Percentiles rank a stretch among this genome's conserved stretches.
phyloP scores from a whole-genome alignment of 2,329 filamentous ascomycete genomes.

The Fusarium xylarioides region DNA sequence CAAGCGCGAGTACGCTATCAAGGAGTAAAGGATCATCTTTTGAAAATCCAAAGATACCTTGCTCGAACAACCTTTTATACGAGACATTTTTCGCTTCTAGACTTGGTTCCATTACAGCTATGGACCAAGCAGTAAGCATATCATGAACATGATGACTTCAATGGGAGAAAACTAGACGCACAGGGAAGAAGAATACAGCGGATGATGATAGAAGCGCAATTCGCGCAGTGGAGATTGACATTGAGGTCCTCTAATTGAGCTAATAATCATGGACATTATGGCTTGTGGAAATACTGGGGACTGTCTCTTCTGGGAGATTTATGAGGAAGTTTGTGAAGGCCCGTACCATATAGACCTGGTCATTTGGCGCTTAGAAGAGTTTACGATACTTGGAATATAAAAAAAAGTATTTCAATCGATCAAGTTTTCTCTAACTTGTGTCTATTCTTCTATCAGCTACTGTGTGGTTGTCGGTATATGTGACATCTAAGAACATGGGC shows the following conservation, averaged over 20 bases:
- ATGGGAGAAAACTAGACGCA: conserved; percentile 40
- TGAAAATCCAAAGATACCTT: conserved; percentile 17
- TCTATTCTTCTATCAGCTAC: conserved; percentile 6
- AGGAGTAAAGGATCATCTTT: conserved; percentile 63
- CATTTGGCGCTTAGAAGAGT: conserved; percentile 32
- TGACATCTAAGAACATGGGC: neutral
- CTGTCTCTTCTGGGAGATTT: conserved; percentile 30
- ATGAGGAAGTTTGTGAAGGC: conserved; percentile 31
- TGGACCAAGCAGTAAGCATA: conserved; percentile 25
- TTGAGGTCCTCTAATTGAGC: conserved; percentile 41
- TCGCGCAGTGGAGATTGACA: conserved; percentile 27
- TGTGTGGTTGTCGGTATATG: neutral
- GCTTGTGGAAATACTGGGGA: conserved; percentile 41
- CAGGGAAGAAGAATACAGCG: conserved; percentile 37
- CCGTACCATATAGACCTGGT: conserved; percentile 36
- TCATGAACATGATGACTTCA: conserved; percentile 37
- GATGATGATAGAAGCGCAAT: conserved; percentile 40
- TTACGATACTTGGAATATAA: conserved; percentile 34
- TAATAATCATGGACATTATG: conserved; percentile 14
- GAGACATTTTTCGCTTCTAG: conserved; percentile 26
- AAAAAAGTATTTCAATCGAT: conserved; percentile 29
- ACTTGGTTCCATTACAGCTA: conserved; percentile 9
- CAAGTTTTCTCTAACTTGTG: neutral
- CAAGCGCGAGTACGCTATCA: conserved; percentile 79
- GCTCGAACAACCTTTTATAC: conserved; percentile 20